Evolutionary conservation across 129 eudicot genomes (phyloP).

Genomic region (Flaveria ramosissima): DNA sequence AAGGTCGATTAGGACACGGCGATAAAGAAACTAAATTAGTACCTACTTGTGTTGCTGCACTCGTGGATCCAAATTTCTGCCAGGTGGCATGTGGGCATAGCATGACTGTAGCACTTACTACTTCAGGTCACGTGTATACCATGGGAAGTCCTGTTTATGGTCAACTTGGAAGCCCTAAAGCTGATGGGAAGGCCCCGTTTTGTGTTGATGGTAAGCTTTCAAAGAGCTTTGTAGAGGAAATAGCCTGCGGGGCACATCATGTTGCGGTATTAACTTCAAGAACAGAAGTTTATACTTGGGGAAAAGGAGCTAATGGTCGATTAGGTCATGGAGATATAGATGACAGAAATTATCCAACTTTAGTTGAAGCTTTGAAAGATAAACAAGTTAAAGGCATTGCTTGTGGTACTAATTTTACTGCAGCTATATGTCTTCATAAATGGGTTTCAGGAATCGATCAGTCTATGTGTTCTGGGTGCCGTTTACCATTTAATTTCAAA

Average conservation of each 20-base stretch:
- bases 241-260: conserved; percentile 93
- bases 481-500: conserved; percentile 71
- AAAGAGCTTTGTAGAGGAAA: conserved; percentile 61
- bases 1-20: conserved; percentile 81
- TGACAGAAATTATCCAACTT: conserved; percentile 67
- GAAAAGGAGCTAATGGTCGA: conserved; percentile 86
- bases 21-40: conserved; percentile 60
- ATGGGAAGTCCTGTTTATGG: conserved; percentile 82
- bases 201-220: conserved; percentile 60
- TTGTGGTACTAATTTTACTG: conserved; percentile 94
- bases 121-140: conserved; percentile 70
- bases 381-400: conserved; percentile 83
- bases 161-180: conserved; percentile 59
- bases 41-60: conserved; percentile 62
- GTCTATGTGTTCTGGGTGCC: conserved; percentile 85
- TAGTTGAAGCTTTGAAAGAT: conserved; percentile 70
- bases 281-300: conserved; percentile 94
- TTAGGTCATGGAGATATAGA: conserved; percentile 85
- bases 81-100: conserved; percentile 79
- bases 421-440: conserved; percentile 79
- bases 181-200: conserved; percentile 62
- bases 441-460: conserved; percentile 70
- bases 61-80: conserved; percentile 52
- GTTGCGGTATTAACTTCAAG: conserved; percentile 85
- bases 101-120: conserved; percentile 64